Base-by-base conservation (phyloP, 371 early-diverging fungal genomes). In the Smittium mucronatum region DNA sequence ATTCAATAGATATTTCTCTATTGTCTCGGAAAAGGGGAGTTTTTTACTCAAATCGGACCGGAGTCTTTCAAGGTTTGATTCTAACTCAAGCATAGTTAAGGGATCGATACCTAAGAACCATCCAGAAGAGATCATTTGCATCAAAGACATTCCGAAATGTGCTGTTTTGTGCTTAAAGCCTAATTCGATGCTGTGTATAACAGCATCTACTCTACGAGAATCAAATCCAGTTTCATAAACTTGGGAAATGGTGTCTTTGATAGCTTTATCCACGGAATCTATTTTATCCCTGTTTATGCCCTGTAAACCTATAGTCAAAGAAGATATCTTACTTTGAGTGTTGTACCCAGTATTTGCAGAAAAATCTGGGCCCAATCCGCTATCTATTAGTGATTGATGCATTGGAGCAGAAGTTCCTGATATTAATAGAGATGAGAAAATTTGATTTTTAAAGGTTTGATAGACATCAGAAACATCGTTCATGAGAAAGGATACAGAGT, bases 311-410 rank as follows among this genome's bases (percentile, higher is more conserved):
- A 85, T 80, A 0, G 82, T 75, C 28, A 86, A 71, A 0, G 82
- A 77, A 77, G 84, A 84, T 76, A 81, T 35, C 86, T 84, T 68
- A n/a, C 70, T 74, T 57, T 83, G 86, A 30, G 82, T 78, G 74
- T 91, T 90, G 72, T 92, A 94, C 16, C 97, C 97, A 5, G 92
- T 93, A 69, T 88, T 91, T 11, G 92, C 83, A 47, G 91, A 87
- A 79, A 91, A 97, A 69, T 95, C 97, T 0, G 91, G 84, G 21
- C 94, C 96, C n/a, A 97, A 75, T 59, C 90, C 88, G 47, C 90
- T 84, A 74, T 95, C 95, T 59, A 97, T 93, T 75, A 97, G 81
- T n/a, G 92, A 91, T 77, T 93, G 84, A 77, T 93, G 92, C 91
- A 97, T 89, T 17, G 97, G 97, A 16, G 94, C 87, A 25, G 94